phyloP scores from a whole-genome alignment of 2,329 filamentous ascomycete species.

The Verticillium nonalfalfae region DNA sequence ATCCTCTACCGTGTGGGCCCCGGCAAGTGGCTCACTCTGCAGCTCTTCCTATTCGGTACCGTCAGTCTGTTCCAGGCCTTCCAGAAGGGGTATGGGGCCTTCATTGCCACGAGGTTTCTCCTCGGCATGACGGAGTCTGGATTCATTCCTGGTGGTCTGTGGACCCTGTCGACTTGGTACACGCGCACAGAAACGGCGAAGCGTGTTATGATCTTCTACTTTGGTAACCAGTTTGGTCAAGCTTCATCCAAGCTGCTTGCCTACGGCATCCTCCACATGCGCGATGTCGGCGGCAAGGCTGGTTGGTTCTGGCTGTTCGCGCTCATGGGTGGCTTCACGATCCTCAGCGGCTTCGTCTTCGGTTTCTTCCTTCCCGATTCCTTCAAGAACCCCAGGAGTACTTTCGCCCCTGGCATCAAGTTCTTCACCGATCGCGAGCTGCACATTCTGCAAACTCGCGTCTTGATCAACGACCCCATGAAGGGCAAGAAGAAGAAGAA shows the following conservation, averaged over 20 bases:
- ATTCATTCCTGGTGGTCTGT: constrained; percentile 46
- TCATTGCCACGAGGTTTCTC: constrained; percentile 42
- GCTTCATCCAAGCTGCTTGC: constrained; percentile 34
- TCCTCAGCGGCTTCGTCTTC: constrained; percentile 32
- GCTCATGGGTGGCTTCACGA: constrained; percentile 46
- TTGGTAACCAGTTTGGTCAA: constrained; percentile 46
- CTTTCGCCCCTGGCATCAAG: constrained; percentile 26
- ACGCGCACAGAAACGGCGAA: constrained; percentile 44
- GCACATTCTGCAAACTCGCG: constrained; percentile 33
- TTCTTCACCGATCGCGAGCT: constrained; percentile 32
- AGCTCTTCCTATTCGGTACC: constrained; percentile 46
- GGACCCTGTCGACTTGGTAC: constrained; percentile 49
- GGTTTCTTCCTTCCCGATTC: constrained; percentile 37
- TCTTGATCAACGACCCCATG: constrained; percentile 34
- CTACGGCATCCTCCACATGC: constrained; percentile 41
- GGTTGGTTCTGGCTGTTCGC: constrained; percentile 55
- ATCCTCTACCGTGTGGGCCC: constrained; percentile 40
- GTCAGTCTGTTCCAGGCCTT: constrained; percentile 51
- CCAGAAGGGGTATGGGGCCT: constrained; percentile 36
- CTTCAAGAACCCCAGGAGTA: constrained; percentile 33
- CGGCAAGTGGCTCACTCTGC: constrained; percentile 45
- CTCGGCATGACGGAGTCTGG: constrained; percentile 48
- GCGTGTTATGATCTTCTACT: constrained; percentile 47
- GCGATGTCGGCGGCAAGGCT: constrained; percentile 35
- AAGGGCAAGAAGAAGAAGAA: constrained; percentile 41